phyloP scores from a whole-genome alignment of 192 early-diverging fungal species.

The Backusella australiensis region DNA sequence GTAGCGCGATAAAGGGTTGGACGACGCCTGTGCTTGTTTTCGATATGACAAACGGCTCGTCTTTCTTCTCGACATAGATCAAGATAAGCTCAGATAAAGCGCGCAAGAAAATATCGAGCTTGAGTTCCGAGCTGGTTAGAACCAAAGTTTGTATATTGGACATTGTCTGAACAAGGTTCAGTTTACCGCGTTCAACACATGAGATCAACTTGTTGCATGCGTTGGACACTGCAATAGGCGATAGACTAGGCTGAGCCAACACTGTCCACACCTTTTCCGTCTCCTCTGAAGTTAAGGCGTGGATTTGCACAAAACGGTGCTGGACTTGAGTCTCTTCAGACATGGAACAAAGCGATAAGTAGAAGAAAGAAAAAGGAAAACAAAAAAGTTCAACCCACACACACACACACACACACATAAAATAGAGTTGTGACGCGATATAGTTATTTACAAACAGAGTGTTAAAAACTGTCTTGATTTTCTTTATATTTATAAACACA shows the following conservation, averaged over 20 bases:
- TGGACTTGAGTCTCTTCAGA: constrained; percentile 7
- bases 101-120: constrained; percentile 12
- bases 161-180: neutral
- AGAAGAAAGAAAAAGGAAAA: neutral
- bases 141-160: constrained; percentile 17
- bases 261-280: constrained; percentile 8
- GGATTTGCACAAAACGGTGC: constrained; percentile 25
- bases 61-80: neutral
- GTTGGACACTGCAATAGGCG: constrained; percentile 16
- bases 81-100: constrained; percentile 14
- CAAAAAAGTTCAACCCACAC: neutral
- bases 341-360: neutral
- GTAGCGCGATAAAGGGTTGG: constrained; percentile 14
- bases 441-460: neutral
- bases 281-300: neutral
- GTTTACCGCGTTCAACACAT: neutral
- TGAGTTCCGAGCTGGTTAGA: constrained; percentile 11
- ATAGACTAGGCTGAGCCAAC: neutral
- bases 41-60: neutral
- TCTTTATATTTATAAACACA: constrained; percentile 5
- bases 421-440: neutral
- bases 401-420: neutral
- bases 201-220: neutral
- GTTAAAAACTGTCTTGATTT: neutral
- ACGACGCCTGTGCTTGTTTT: neutral